Conservation (phyloP, 495 filamentous ascomycete genomes). For the Parachaetomium inaequale region DNA sequence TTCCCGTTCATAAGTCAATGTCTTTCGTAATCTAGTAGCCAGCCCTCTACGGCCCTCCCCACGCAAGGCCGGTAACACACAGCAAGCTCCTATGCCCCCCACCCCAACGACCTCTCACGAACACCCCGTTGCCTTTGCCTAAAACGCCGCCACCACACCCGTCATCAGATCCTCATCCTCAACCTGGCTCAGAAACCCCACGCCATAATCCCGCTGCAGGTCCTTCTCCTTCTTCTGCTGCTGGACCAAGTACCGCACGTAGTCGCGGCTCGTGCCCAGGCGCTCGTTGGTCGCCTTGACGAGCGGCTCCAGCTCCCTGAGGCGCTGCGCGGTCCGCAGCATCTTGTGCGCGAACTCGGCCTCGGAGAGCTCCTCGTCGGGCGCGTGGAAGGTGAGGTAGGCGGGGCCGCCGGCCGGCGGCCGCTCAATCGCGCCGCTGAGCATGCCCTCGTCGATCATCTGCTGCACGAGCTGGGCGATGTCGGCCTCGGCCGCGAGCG, state of each 20-base stretch:
- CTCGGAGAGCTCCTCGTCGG: constrained; percentile 42
- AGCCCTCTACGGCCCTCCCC: neutral
- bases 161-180: constrained; percentile 69
- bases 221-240: constrained; percentile 41
- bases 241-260: constrained; percentile 48
- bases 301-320: constrained; percentile 43
- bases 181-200: constrained; percentile 38
- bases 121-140: too few species aligned
- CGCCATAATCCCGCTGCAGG: neutral
- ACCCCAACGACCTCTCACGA: neutral
- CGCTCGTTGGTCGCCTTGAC: constrained; percentile 51
- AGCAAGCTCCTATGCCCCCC: too few species aligned
- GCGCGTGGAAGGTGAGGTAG: constrained; percentile 40
- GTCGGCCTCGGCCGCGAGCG: constrained; percentile 49
- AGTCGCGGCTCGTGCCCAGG: constrained; percentile 58
- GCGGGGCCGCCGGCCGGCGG: constrained; percentile 37
- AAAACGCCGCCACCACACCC: constrained; percentile 16
- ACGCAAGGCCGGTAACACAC: too few species aligned
- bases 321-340: constrained; percentile 35
- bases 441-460: constrained; percentile 55
- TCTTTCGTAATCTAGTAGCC: neutral
- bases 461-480: constrained; percentile 45
- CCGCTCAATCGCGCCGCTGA: constrained; percentile 52
- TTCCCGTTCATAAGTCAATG: constrained; percentile 5
- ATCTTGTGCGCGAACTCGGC: constrained; percentile 45